Evolutionary conservation across 768 basidiomycete species (phyloP), one percentile per base, ranked within the genome.

Genomic region (Macrocybe gigantea): DNA sequence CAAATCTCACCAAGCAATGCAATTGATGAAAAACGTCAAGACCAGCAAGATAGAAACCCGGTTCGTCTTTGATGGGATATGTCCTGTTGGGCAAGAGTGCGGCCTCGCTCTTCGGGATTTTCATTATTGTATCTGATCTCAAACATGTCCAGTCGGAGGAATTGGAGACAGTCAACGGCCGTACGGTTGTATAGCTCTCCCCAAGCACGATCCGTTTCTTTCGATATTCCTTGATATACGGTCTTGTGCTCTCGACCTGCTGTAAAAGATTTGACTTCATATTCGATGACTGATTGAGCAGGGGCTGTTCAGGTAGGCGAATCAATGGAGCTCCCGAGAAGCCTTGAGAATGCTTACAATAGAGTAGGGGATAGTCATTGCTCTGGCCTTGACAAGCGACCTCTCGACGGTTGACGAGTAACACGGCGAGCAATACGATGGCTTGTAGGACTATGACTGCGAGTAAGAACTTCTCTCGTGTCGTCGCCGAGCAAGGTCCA

Each of bases 11-110:
- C 49, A 64, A 39, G 42, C 64, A 66, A 48, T 64, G 63, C 6
- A 64, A 52, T 39, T 62, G 57, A 39, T 64, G 64, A 49, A 60
- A 64, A 4, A 64, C 59, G 29, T 61, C 58, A 8, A 62, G 55
- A 6, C 53, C 45, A 7, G 59, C 45, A 5, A 60, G 54, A 41
- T 61, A 62, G 37, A 61, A 49, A 6, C 55, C 56, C 37, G 58
- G 50, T 30, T 62, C 56, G 3, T 56, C 56, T 11, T 54, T 56
- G 30, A 64, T 53, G 1, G 57, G 55, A 41, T 50, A 56, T 2
- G 63, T 60, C 33, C 48, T 49, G 43, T 62, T 64, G 7, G 50
- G 50, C 5, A 64, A 45, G 13, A 49, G 52, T 13, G 40, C 40
- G 8, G 58, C 59, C 44, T 59, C 58, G 34, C 50, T 51, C 40